Percentiles rank a stretch among this genome's conserved stretches.
Conservation (phyloP, 2,329 filamentous ascomycete genomes). For the Coniochaeta sp. region DNA sequence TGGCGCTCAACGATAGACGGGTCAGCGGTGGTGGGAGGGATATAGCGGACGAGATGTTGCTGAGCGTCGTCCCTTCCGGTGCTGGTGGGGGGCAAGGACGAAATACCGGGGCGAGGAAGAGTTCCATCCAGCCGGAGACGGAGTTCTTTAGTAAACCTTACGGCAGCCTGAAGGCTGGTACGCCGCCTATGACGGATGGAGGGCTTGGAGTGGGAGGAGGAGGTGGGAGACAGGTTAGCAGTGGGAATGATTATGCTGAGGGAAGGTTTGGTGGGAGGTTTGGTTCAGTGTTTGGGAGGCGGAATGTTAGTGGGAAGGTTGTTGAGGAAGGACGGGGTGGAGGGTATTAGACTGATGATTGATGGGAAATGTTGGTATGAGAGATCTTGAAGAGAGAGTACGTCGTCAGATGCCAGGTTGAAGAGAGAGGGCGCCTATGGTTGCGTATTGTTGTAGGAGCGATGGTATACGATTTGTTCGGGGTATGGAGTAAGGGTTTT, state of each 20-base stretch:
- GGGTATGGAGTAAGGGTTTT: not conserved
- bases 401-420: too few relatives aligned
- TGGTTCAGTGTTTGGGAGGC: conserved; percentile 27
- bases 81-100: not conserved
- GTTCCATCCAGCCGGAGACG: conserved; percentile 41
- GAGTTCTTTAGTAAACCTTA: conserved; percentile 51
- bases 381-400: not conserved
- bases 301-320: conserved; percentile 66
- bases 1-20: conserved; percentile 36
- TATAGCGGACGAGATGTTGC: conserved; percentile 29
- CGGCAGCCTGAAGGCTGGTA: conserved; percentile 46
- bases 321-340: conserved; percentile 58
- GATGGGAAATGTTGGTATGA: conserved; percentile 4
- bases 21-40: conserved; percentile 34
- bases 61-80: too few relatives aligned
- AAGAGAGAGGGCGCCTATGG: too few relatives aligned
- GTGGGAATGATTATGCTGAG: conserved; percentile 47
- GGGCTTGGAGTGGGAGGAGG: conserved; percentile 15
- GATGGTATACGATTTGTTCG: too few relatives aligned
- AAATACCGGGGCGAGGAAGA: too few relatives aligned
- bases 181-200: conserved; percentile 36
- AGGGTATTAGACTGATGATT: not conserved
- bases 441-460: too few relatives aligned
- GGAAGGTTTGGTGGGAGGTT: conserved; percentile 13
- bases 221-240: conserved; percentile 46